phyloP scores from a whole-genome alignment of 768 basidiomycete species.

The Macrolepiota dolichaula region DNA sequence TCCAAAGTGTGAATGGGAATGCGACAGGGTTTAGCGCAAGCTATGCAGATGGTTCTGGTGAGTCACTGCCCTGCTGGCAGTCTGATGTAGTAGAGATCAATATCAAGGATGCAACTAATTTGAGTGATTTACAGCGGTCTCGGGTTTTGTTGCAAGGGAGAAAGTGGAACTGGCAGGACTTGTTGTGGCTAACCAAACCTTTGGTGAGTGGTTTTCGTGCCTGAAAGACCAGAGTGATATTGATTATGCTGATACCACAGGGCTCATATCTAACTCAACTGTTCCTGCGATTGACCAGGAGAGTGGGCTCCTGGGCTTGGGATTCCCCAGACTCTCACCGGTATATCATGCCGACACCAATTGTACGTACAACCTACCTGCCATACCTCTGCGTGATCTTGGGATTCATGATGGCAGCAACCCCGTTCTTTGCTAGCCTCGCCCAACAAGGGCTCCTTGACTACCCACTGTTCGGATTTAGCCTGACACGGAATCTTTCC shows the following conservation, averaged over 20 bases:
- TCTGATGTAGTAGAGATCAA: neutral
- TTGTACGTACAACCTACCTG: conserved; percentile 30
- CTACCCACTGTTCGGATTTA: conserved; percentile 77
- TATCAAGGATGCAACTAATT: neutral
- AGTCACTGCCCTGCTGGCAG: conserved; percentile 19
- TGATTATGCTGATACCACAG: conserved; percentile 28
- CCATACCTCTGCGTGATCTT: neutral
- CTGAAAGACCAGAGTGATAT: neutral
- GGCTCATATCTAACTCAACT: conserved; percentile 58
- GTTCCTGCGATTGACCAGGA: conserved; percentile 58
- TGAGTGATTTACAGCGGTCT: conserved; percentile 42
- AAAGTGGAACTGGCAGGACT: conserved; percentile 57
- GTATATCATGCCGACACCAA: conserved; percentile 44
- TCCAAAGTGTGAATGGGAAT: conserved; percentile 58
- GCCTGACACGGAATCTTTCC: conserved; percentile 52
- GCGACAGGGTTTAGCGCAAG: conserved; percentile 52
- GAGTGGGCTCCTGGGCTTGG: conserved; percentile 73
- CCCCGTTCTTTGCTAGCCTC: conserved; percentile 63
- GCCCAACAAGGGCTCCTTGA: conserved; percentile 61
- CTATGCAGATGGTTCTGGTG: conserved; percentile 71
- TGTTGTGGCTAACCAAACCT: conserved; percentile 55
- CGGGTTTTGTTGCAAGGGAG: conserved; percentile 72
- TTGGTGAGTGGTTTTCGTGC: conserved; percentile 47
- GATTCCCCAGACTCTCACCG: conserved; percentile 70
- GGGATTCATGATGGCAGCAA: conserved; percentile 38